Base-by-base conservation (phyloP, 2,329 filamentous ascomycete species). In the Colletotrichum falcatum region DNA sequence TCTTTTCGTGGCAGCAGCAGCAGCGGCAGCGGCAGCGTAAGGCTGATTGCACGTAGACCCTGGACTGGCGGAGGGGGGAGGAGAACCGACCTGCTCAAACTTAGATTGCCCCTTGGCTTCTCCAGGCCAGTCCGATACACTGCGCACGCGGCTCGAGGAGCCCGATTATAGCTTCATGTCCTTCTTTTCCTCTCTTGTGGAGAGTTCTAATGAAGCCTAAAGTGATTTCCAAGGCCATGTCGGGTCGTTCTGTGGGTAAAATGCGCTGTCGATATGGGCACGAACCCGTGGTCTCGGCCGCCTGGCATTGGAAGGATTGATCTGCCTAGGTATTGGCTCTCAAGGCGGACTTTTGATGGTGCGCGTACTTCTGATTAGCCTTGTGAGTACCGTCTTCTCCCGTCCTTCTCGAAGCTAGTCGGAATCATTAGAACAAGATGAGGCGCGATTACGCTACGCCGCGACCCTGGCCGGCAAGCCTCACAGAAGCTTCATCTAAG, bases 11-110 rank as follows among this genome's bases (percentile, higher is more conserved):
- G 58, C 59, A 70, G 67, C 58, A 70, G 42, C 39, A n/a, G n/a
- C n/a, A n/a, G 56, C 67, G 35, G 58, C 59, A 70, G 67, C 58
- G 67, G 42, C 39, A 51, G 67, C 49, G 28, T 70, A 66, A 70
- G 67, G 67, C 64, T 70, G 67, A 70, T 23, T 28, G 23, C n/a
- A 11, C 44, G 20, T 46, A 44, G 51, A 61, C 63, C 63, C 67
- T 51, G 51, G 67, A 14, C 30, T 23, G 20, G 20, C 51, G 39
- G 28, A 65, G 9, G 51, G 51, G 48, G 37, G 54, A 55, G 44
- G 39, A 62, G 67, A 49, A 53, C 62, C 44, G 16, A 51, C 39
- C 28, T 33, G 62, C 54, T 53, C 49, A 61, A 61, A 62, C 56
- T 61, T 58, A 66, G 44, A 66, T 66, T 61, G 44, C 51, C 5